Conservation (phyloP, 192 early-diverging fungal species). For the Backusella parvicylindrica region DNA sequence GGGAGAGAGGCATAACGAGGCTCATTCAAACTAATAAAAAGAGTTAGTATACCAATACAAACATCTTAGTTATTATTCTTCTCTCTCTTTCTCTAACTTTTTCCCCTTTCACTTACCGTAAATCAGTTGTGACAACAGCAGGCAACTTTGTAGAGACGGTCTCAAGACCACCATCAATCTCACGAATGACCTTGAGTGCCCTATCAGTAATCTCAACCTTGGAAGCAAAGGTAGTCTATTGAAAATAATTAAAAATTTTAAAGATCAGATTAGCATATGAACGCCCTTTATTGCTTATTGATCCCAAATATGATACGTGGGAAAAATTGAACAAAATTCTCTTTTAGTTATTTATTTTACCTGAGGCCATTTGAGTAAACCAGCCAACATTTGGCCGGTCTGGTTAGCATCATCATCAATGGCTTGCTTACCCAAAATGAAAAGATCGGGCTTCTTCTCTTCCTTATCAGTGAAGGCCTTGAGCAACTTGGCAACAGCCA, state of each 20-base stretch:
- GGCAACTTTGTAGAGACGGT: constrained; percentile 81
- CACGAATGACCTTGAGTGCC: constrained; percentile 82
- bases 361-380: constrained; percentile 91
- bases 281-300: not conserved
- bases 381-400: constrained; percentile 98
- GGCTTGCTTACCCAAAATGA: constrained; percentile 98
- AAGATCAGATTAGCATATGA: constrained; percentile 3
- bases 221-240: constrained; percentile 92
- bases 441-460: constrained; percentile 76
- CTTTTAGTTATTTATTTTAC: constrained; percentile 40
- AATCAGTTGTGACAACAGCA: constrained; percentile 93
- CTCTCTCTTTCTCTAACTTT: not conserved
- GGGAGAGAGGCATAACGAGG: constrained; percentile 95
- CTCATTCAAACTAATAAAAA: constrained; percentile 70
- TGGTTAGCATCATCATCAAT: constrained; percentile 98
- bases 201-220: constrained; percentile 79
- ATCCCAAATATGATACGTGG: constrained; percentile 14
- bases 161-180: constrained; percentile 98
- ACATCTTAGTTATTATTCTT: too few species aligned
- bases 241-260: constrained; percentile 5
- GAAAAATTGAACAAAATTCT: not conserved
- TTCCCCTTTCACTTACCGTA: constrained; percentile 54
- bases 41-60: not conserved
- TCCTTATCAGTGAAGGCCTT: constrained; percentile 85
- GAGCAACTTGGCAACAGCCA: constrained; percentile 90